These are phyloP conservation scores for Lodderomyces theae DNA, from an alignment of 1,139 yeast species.

Conservation along the genomic window DNA sequence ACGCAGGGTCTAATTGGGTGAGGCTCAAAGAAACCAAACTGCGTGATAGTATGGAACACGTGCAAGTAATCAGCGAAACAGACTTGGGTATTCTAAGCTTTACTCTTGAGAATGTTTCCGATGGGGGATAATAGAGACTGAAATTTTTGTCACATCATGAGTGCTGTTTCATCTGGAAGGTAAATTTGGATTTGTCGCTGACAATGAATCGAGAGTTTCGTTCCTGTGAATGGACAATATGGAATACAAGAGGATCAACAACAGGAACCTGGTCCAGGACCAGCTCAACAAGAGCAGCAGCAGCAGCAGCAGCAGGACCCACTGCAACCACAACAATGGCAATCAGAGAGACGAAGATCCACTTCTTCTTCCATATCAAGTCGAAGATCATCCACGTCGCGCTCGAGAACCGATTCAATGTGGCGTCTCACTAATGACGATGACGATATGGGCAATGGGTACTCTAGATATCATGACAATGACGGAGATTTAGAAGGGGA, in stretches of 20 bases:
- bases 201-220: no score
- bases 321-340: slow-evolving; percentile 10
- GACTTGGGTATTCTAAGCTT: not conserved
- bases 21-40: slow-evolving; percentile 15
- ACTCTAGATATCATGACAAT: slow-evolving; percentile 66
- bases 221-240: no score
- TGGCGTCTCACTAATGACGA: slow-evolving; percentile 61
- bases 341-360: slow-evolving; percentile 4
- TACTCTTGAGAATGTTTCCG: not conserved
- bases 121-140: not conserved
- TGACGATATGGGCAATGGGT: slow-evolving; percentile 82
- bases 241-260: no score
- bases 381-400: slow-evolving; percentile 30
- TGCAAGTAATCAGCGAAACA: not conserved
- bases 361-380: slow-evolving; percentile 1
- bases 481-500: slow-evolving; percentile 17
- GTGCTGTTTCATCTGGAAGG: no score
- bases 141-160: not conserved
- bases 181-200: not conserved
- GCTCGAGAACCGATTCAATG: slow-evolving; percentile 46
- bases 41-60: not conserved
- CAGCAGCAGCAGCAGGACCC: slow-evolving; percentile 5
- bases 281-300: not conserved
- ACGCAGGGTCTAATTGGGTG: slow-evolving; percentile 24
- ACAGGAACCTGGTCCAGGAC: not conserved